Evolutionary conservation across 805 yeast species (phyloP), one percentile per base, ranked within the genome.

Genomic region (Sugiyamaella marilandica): DNA sequence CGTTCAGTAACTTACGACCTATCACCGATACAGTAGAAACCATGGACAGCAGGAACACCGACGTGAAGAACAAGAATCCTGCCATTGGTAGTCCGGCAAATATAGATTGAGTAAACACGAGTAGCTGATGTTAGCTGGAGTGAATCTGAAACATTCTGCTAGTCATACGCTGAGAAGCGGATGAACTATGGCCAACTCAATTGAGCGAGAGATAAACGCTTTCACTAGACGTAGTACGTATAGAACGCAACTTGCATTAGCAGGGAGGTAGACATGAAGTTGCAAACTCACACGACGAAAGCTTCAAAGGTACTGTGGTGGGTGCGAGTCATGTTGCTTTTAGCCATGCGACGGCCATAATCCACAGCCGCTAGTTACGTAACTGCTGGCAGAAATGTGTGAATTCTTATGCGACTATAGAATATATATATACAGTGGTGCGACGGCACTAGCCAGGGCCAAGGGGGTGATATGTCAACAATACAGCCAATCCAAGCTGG

Each of bases 41-140:
- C 19, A 24, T 45, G 16, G 18, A 37, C 16, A 45, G 34, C 26
- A 45, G 34, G 26, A 29, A 2, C 32, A 31, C 32, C n/a, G 47
- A 45, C 19, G 47, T 45, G 21, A 45, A 45, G 24, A 45, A 31
- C 21, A 45, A 31, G 19, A 45, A 16, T 19, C 36, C 37, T 13
- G 47, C 34, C 47, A 45, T 39, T 39, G 43, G 43, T 39, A 39
- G 13, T 11, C 43, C 19, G 7, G 43, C 9, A 5, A 39, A 19
- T 4, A 39, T 39, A 5, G 43, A 39, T 13, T 39, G 21, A 16
- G 13, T 39, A 10, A 39, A 16, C 24, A 39, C 19, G 5, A 39
- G 19, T 16, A 39, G 43, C 43, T 39, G 19, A 39, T 16, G 24
- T 39, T 34, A 34, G 37, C 16, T 34, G 37, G 16, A 34, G 18